Evolutionary conservation across 768 basidiomycete species (phyloP), one percentile per base, ranked within the genome.

Genomic region (Kwoniella dendrophila): DNA sequence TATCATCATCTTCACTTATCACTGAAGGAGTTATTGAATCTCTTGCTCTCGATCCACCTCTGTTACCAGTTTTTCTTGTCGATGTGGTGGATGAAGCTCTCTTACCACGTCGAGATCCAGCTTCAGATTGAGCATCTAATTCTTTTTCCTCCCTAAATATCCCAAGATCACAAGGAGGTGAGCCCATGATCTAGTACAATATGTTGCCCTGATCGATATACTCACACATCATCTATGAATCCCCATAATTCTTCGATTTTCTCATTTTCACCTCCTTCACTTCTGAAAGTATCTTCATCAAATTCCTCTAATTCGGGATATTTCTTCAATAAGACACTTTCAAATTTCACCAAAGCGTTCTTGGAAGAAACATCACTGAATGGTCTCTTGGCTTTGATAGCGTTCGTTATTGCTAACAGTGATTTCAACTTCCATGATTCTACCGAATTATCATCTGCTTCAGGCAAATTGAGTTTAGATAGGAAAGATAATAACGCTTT

Each of bases 301-400:
- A 90, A 87, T 14, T 47, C 47, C 64, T 86, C 85, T 8, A 92
- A 80, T 54, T 85, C 83, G 38, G 86, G 85, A 64, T 86, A 92
- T 70, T 86, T 86, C 82, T 90, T 92, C 45, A 80, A 77, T 32
- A 95, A 81, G 4, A 80, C 62, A 0, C 82, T 74, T 36, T 90
- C 86, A 71, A 94, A 92, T 64, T 86, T 87, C 22, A 77, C 79
- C 51, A 95, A 81, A 0, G 90, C 87, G 61, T 88, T 92, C 43
- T 84, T 85, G 12, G 87, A 77, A 60, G 83, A 69, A 48, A 82
- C 79, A 81, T 93, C 82, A 56, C 83, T 76, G 74, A 84, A 62
- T 0, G 86, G 86, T 41, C 83, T 83, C 80, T 85, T 85, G n/a
- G 43, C 40, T 18, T 36, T 43, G 2, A 64, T 54, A n/a, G 63